A percentile compares a stretch with the other conserved stretches of the same genome.
These are phyloP conservation scores for Suillus paluster DNA, from an alignment of 768 basidiomycete genomes.

Conservation along the genomic window DNA sequence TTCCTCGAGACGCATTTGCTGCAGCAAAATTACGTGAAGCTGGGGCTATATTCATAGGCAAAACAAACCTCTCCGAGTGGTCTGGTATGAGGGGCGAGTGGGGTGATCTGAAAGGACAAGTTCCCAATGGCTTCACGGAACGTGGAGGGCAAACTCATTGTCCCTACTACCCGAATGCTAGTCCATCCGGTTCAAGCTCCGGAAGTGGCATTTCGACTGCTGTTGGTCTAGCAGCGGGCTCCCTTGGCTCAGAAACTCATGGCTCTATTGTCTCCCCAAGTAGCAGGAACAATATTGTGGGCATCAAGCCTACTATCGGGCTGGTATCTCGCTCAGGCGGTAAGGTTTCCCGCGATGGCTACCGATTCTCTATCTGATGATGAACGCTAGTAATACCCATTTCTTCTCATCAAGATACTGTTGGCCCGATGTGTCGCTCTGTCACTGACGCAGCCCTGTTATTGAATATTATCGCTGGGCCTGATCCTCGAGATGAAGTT, in stretches of 20 bases:
- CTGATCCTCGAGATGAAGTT: slow-evolving; percentile 43
- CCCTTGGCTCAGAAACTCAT: slow-evolving; percentile 52
- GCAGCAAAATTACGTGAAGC: too few species aligned
- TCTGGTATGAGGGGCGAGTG: slow-evolving; percentile 37
- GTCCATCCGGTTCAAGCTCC: slow-evolving; percentile 46
- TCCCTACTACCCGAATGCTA: slow-evolving; percentile 46
- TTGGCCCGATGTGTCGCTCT: slow-evolving; percentile 41
- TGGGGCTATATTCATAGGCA: slow-evolving; percentile 31
- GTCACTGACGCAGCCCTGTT: slow-evolving; percentile 44
- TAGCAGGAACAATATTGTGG: slow-evolving; percentile 46
- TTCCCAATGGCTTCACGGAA: slow-evolving; percentile 49
- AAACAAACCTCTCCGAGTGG: slow-evolving; percentile 51
- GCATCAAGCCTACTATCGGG: slow-evolving; percentile 46
- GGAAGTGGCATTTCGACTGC: slow-evolving; percentile 47
- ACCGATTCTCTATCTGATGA: not conserved
- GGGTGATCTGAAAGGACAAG: slow-evolving; percentile 41
- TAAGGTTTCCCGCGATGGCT: slow-evolving; percentile 11
- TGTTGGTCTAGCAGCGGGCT: slow-evolving; percentile 46
- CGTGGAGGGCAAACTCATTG: slow-evolving; percentile 50
- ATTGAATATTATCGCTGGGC: slow-evolving; percentile 41
- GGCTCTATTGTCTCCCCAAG: slow-evolving; percentile 51
- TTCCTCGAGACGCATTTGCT: too few species aligned
- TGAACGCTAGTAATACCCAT: slow-evolving; percentile 48
- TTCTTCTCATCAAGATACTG: slow-evolving; percentile 44
- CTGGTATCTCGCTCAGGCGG: slow-evolving; percentile 43